Evolutionary conservation across 139 green algal species (phyloP).

Genomic region (Mesotaenium endlicherianum): DNA sequence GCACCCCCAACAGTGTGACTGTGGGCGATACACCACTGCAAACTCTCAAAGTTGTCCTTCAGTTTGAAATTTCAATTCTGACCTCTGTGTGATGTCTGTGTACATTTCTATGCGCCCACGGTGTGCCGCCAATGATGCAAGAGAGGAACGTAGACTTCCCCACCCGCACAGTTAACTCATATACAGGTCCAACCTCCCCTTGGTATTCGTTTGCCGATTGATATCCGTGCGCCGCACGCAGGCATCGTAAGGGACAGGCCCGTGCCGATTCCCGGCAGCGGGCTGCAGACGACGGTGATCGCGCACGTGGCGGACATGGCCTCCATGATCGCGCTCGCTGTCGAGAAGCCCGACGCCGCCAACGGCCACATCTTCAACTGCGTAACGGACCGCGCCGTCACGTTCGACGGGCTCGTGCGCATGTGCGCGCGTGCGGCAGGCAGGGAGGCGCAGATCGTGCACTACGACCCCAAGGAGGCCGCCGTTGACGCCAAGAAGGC

Average conservation of each 20-base stretch:
- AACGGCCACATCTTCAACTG: conserved; percentile 57
- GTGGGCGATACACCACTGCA: too few species aligned
- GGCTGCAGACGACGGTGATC: conserved; percentile 54
- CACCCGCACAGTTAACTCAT: too few species aligned
- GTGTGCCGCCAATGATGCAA: too few species aligned
- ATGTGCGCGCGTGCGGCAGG: conserved; percentile 56
- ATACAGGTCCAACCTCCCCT: too few species aligned
- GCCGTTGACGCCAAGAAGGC: conserved; percentile 64
- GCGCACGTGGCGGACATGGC: conserved; percentile 57
- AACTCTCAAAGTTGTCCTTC: too few species aligned
- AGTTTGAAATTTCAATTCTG: too few species aligned
- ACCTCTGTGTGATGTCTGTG: too few species aligned
- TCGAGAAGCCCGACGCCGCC: conserved; percentile 47
- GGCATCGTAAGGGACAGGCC: conserved; percentile 56
- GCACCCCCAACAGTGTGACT: too few species aligned
- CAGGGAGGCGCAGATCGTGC: conserved; percentile 55
- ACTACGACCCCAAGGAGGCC: conserved; percentile 58
- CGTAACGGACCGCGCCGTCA: conserved; percentile 54
- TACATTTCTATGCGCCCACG: too few species aligned
- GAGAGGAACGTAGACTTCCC: too few species aligned
- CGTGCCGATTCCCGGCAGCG: conserved; percentile 58
- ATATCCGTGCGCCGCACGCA: too few species aligned
- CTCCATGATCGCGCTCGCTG: conserved; percentile 56
- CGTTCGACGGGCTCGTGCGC: conserved; percentile 58
- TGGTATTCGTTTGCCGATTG: too few species aligned